phyloP scores from a whole-genome alignment of 345 rosid species.

The Mercurialis annua region DNA sequence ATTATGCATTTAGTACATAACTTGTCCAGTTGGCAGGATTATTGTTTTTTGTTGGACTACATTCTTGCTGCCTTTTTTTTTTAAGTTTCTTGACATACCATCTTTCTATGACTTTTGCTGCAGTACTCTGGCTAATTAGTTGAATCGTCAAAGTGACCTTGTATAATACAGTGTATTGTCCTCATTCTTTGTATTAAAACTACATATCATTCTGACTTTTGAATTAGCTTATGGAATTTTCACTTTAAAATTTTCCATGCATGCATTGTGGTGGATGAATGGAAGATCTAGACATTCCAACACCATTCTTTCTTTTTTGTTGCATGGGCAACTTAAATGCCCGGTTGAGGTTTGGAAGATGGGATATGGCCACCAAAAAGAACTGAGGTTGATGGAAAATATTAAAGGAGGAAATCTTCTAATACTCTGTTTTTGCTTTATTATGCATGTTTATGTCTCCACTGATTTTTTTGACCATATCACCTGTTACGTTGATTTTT shows the following conservation, averaged over 20 bases:
- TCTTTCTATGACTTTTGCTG: neutral
- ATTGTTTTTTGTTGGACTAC: neutral
- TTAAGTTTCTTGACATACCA: neutral
- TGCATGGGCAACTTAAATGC: neutral
- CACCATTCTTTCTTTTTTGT: neutral
- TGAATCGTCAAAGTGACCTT: neutral
- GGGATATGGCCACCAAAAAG: conserved; percentile 4
- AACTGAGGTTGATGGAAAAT: neutral
- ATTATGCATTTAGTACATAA: conserved; percentile 16
- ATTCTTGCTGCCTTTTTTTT: neutral
- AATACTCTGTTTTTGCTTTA: neutral
- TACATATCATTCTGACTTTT: neutral
- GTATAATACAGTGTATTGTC: conserved; percentile 3
- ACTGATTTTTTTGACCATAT: neutral
- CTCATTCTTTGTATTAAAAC: neutral
- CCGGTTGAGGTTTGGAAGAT: conserved; percentile 4
- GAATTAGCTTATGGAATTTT: conserved; percentile 6
- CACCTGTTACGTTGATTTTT: neutral
- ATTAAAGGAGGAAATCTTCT: neutral
- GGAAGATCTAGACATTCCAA: too few species aligned
- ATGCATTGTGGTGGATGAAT: neutral
- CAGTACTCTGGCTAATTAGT: neutral
- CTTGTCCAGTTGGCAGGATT: conserved; percentile 7
- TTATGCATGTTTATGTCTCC: neutral
- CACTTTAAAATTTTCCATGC: neutral